Evolutionary conservation across 441 rosid species (phyloP).

Genomic region (Brassica balearica): DNA sequence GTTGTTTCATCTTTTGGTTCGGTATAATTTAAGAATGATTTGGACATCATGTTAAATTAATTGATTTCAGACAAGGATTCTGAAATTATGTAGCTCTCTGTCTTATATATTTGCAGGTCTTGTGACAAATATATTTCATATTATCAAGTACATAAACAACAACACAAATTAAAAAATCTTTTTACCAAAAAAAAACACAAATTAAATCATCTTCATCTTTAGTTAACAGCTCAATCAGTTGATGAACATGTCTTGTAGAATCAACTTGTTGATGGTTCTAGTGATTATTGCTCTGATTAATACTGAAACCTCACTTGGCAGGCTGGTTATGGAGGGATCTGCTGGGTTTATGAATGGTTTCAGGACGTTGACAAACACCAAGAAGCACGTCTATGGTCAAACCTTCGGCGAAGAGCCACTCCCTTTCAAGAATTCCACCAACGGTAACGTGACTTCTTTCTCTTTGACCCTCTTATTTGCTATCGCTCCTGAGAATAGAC

Average conservation of each 20-base stretch:
- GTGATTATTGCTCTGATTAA: slow-evolving; percentile 7
- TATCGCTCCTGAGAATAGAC: background rate
- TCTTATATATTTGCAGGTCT: background rate
- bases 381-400: slow-evolving; percentile 27
- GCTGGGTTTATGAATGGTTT: slow-evolving; percentile 13
- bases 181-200: no score
- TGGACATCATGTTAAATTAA: background rate
- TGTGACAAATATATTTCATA: background rate
- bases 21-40: background rate
- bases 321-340: slow-evolving; percentile 27
- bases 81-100: background rate
- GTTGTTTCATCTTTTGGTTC: background rate
- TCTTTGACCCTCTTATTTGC: slow-evolving; percentile 50
- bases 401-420: slow-evolving; percentile 19
- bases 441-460: slow-evolving; percentile 26
- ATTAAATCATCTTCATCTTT: background rate
- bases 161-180: background rate
- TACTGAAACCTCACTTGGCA: slow-evolving; percentile 32
- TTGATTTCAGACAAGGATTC: background rate
- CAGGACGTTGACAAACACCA: slow-evolving; percentile 30
- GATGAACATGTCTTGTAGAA: background rate
- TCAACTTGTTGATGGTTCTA: background rate
- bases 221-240: background rate
- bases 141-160: background rate
- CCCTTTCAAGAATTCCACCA: slow-evolving; percentile 38